Evolutionary conservation across 805 yeast genomes (phyloP), one percentile per base, ranked within the genome.

Genomic region (Jamesozyma jinghongensis): DNA sequence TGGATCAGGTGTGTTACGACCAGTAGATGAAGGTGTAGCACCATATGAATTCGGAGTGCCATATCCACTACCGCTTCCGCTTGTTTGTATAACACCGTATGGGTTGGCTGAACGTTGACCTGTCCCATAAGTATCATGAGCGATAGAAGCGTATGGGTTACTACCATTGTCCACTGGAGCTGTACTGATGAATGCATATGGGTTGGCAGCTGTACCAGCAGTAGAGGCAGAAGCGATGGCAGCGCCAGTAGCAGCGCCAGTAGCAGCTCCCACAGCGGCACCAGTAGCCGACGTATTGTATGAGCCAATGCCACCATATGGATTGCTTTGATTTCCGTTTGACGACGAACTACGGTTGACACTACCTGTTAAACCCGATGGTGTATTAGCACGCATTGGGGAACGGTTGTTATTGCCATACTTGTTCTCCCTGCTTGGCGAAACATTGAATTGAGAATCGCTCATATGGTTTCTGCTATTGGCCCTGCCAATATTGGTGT

Each of bases 91-190:
- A 31, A 26, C 19, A 12, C 35, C 40, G 32, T 45, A 42, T 36
- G 46, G 43, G 19, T 40, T 33, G 22, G 40, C 29, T 36, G 34
- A 19, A 10, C 14, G 14, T 19, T 19, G 10, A 2, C 27, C 16
- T 2, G 19, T 16, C 12, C 34, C 30, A 17, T 39, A 39, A 2
- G 22, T 27, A 12, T 39, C 41, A 16, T 27, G 27, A 22, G 34
- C 19, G 8, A 41, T 13, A 11, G 44, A 37, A 6, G 44, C 44
- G 22, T 41, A 41, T 34, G 44, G 44, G 19, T 44, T 40, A n/a
- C 34, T 40, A 20, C 34, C 36, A 19, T 8, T 27, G 32, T 36
- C 26, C 3, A 16, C 32, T 16, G 36, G 26, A 35, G 29, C 29
- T 22, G 26, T 10, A 22, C 6, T 22, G 26, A 22, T 22, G 6